Evolutionary conservation across 441 rosid genomes (phyloP), one percentile per base, ranked within the genome.

Genomic region (Daphne laureola): DNA sequence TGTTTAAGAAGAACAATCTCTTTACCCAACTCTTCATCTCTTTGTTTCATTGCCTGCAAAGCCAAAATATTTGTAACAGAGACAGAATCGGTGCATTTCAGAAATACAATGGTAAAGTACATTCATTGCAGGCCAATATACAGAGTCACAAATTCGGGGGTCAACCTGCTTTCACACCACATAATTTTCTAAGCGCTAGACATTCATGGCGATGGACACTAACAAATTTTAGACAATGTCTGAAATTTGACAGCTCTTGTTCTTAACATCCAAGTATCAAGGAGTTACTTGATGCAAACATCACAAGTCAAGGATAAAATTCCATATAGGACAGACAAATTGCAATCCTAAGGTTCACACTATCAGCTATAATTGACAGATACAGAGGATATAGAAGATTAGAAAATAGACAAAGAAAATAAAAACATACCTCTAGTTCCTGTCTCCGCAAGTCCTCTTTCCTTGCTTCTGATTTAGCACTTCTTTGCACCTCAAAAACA

Each of bases 401-500:
- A 4, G 21, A 49, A 49, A 9, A 54, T 36, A 8, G 50, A 2
- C 46, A 8, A 54, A 43, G 27, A 42, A 26, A 14, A 44, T 7
- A 15, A 36, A 52, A 8, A 14, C 13, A 17, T 54, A 79, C 90
- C 61, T 65, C 72, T 49, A 79, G 56, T 60, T 79, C 80, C 59
- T 67, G 73, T 53, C 62, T 81, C 50, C 73, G 71, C 49, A 57
- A 56, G 57, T 78, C 84, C 79, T 80, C 84, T 49, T 80, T 80
- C 65, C 75, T 68, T 13, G 82, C 86, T 76, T 83, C 90, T 26
- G 77, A 72, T 69, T 78, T 58, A n/a, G 82, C 65, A 58, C 72
- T 83, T 83, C 86, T 76, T 51, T 78, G 80, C 61, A 76, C 80
- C 68, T 78, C 80, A 45, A 75, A 78, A 53, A 83, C 70, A 25